Base-by-base conservation (phyloP, 208 protist species). In the Acanthamoeba triangularis region DNA sequence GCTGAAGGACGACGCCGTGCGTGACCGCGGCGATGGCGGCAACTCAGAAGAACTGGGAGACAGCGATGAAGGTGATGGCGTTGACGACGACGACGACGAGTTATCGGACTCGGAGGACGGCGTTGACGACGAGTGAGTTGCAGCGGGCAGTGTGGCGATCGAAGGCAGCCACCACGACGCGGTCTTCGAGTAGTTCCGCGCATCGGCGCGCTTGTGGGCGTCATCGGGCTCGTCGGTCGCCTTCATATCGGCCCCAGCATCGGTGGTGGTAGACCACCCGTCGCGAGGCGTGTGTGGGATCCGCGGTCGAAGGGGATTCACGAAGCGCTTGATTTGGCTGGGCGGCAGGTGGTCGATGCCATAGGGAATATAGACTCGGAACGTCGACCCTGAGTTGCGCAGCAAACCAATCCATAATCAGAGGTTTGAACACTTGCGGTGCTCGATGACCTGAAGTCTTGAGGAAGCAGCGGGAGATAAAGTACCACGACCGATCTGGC, bases 131-230 rank as follows among this genome's bases (percentile, higher is more conserved):
- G 87, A 93, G 33, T 3, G 23, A 25, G 65, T 5, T 8, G 59
- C 18, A 25, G 18, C 0, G 25, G 59, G 59, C 1, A 30, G 18
- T 25, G 59, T n/a, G 0, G 20, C 28, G 61, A 13, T 25, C 16
- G 88, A 49, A 18, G 88, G 88, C 25, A 93, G 88, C 88, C 88
- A 93, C 88, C 88, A 93, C 25, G 56, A 78, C 18, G 88, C 88
- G 8, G 56, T 54, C 65, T 78, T 93, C 10, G 88, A 69, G 30
- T 93, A 93, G 33, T 59, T 59, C 11, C 54, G 91, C 20, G 67
- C 56, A 25, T 88, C 80, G 52, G 80, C 49, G 3, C 23, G 80
- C 30, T 25, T 65, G 59, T 65, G 23, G 44, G 20, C 30, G 47
- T 52, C 16, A 0, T 65, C 20, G 20, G 18, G 18, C 18, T 59